Conservation (phyloP, 2,329 filamentous ascomycete genomes). For the Calonectria pteridis region DNA sequence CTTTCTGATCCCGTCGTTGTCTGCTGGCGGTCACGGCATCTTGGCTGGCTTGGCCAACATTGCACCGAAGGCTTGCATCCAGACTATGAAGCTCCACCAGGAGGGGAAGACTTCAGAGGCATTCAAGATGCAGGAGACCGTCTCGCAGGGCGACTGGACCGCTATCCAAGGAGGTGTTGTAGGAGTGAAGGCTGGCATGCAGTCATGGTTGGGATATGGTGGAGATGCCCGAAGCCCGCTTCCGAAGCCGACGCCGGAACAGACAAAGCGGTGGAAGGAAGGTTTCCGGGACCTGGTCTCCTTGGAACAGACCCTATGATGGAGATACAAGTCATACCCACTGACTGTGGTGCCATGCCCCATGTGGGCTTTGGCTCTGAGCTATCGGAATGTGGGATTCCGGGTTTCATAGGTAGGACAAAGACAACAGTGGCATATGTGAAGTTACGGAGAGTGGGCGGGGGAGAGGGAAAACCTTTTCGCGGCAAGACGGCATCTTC, state of each 20-base stretch:
- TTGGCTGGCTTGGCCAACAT: constrained; percentile 81
- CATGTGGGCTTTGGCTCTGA: constrained; percentile 10
- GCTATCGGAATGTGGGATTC: constrained; percentile 4
- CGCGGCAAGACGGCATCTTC: background rate
- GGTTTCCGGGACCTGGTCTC: constrained; percentile 65
- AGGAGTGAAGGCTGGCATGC: constrained; percentile 76
- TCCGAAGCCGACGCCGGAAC: constrained; percentile 60
- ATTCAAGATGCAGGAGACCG: constrained; percentile 71
- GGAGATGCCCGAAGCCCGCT: constrained; percentile 56
- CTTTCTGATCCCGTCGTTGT: constrained; percentile 76
- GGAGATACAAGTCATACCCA: constrained; percentile 13
- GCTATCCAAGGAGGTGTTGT: constrained; percentile 79
- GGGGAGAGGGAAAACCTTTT: background rate
- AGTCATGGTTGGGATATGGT: constrained; percentile 77
- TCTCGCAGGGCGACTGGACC: constrained; percentile 79
- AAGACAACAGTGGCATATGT: constrained; percentile 21
- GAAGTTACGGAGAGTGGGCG: constrained; percentile 1
- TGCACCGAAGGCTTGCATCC: constrained; percentile 74
- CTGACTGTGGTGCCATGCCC: constrained; percentile 19
- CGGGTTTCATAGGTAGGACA: constrained; percentile 26
- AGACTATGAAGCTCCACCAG: constrained; percentile 70
- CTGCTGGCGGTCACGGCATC: constrained; percentile 77
- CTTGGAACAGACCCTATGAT: constrained; percentile 63
- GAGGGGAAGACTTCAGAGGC: constrained; percentile 71
- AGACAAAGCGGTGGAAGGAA: constrained; percentile 65